phyloP scores from a whole-genome alignment of 768 basidiomycete genomes.

The Suillus occidentalis region DNA sequence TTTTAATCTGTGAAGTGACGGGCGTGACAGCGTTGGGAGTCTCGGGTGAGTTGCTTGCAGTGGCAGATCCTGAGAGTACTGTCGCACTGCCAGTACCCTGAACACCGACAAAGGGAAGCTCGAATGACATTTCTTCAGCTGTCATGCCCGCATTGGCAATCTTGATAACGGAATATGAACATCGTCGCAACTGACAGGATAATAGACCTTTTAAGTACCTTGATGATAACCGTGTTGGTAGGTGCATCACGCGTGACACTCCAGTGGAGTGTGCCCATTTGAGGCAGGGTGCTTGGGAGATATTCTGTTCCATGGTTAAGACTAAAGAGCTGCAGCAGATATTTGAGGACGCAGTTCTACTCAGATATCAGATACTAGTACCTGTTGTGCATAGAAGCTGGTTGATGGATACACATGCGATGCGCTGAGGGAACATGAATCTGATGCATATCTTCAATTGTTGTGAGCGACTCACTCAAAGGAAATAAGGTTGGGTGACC shows the following conservation, averaged over 20 bases:
- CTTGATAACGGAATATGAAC: constrained; percentile 30
- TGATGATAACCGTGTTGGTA: constrained; percentile 49
- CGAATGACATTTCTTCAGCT: constrained; percentile 46
- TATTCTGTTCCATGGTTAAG: constrained; percentile 61
- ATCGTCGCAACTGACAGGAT: neutral
- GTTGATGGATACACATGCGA: constrained; percentile 57
- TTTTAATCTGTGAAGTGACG: constrained; percentile 40
- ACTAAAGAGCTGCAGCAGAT: constrained; percentile 54
- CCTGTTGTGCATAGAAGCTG: constrained; percentile 64
- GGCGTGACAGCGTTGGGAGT: constrained; percentile 51
- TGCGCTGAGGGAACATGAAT: constrained; percentile 37
- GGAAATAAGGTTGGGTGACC: constrained; percentile 62
- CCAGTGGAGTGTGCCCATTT: constrained; percentile 57
- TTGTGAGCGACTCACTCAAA: constrained; percentile 52
- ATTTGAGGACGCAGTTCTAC: no score
- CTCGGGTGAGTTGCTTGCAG: constrained; percentile 55
- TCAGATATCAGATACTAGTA: constrained; percentile 19
- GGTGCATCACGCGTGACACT: constrained; percentile 45
- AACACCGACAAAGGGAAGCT: constrained; percentile 53
- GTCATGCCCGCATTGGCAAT: constrained; percentile 50
- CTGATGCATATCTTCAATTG: neutral
- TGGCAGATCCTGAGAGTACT: constrained; percentile 49
- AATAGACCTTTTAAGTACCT: constrained; percentile 37
- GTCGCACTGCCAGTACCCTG: constrained; percentile 43
- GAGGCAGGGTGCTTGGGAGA: constrained; percentile 60